phyloP scores from a whole-genome alignment of 345 rosid species.

The Heritiera fomes region DNA sequence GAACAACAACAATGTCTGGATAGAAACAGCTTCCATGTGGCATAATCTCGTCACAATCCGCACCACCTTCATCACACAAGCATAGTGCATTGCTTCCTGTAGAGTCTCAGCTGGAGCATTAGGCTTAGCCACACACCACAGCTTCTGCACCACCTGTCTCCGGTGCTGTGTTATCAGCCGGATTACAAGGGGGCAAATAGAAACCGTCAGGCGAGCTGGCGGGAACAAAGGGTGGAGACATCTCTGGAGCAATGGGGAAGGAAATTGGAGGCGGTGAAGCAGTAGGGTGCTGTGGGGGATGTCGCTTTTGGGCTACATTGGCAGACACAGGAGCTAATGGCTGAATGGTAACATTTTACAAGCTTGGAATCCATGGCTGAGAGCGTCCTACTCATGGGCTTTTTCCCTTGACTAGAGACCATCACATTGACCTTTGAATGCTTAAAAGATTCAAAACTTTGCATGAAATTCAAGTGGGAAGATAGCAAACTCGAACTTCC shows the following conservation, averaged over 20 bases:
- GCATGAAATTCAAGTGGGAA: conserved; percentile 35
- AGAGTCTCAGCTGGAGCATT: conserved; percentile 59
- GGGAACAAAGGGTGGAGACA: conserved; percentile 35
- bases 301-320: conserved; percentile 44
- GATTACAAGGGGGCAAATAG: conserved; percentile 51
- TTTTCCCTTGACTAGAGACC: conserved; percentile 24
- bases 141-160: conserved; percentile 36
- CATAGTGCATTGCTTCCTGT: conserved; percentile 68
- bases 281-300: conserved; percentile 22
- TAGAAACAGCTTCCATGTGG: conserved; percentile 60
- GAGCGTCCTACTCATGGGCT: conserved; percentile 42
- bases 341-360: conserved; percentile 41
- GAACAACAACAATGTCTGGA: conserved; percentile 59
- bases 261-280: conserved; percentile 31
- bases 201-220: conserved; percentile 27
- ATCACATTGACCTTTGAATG: conserved; percentile 51
- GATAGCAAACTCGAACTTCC: conserved; percentile 26
- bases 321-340: conserved; percentile 53
- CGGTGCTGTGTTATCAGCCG: conserved; percentile 33
- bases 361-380: conserved; percentile 38
- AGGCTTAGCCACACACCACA: conserved; percentile 83
- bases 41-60: conserved; percentile 55
- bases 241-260: conserved; percentile 41
- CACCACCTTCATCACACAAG: conserved; percentile 73
- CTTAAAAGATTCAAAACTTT: conserved; percentile 45